Percentiles rank a stretch among this genome's conserved stretches.
phyloP scores from a whole-genome alignment of 768 basidiomycete genomes.

The Candolleomyces efflorescens region DNA sequence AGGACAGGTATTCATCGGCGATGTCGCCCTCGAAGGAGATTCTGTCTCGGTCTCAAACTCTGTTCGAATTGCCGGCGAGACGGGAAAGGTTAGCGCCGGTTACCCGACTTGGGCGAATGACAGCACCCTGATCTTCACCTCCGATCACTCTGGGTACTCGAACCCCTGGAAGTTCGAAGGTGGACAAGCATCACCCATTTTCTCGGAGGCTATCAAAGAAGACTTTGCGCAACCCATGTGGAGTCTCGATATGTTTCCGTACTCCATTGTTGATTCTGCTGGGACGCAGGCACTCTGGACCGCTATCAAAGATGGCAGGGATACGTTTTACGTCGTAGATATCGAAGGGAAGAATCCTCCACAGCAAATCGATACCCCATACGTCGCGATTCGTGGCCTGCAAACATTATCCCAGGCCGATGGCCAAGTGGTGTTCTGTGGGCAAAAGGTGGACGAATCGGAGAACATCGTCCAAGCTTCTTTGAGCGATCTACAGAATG shows the following conservation, averaged over 20 bases:
- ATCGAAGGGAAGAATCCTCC: slow-evolving; percentile 22
- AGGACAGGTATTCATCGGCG: slow-evolving; percentile 48
- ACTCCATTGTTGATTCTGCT: slow-evolving; percentile 34
- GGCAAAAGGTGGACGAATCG: slow-evolving; percentile 34
- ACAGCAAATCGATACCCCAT: slow-evolving; percentile 34
- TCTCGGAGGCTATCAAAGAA: slow-evolving; percentile 39
- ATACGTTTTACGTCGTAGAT: slow-evolving; percentile 37
- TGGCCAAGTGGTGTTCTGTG: slow-evolving; percentile 38
- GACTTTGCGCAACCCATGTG: slow-evolving; percentile 62
- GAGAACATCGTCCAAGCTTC: slow-evolving; percentile 33
- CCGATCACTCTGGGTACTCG: slow-evolving; percentile 60
- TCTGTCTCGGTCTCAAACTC: slow-evolving; percentile 30
- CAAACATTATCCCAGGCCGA: slow-evolving; percentile 26
- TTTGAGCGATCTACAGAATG: slow-evolving; percentile 5
- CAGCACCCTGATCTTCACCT: slow-evolving; percentile 56
- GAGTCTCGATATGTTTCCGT: slow-evolving; percentile 44
- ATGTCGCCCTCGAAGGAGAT: slow-evolving; percentile 28
- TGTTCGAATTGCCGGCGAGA: slow-evolving; percentile 48
- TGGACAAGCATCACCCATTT: slow-evolving; percentile 31
- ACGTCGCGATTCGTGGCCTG: slow-evolving; percentile 35
- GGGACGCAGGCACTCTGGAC: slow-evolving; percentile 31
- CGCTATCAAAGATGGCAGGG: slow-evolving; percentile 38
- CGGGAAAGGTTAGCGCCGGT: slow-evolving; percentile 43
- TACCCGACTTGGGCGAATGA: slow-evolving; percentile 61
- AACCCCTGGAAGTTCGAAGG: slow-evolving; percentile 60